Evolutionary conservation across 2,329 filamentous ascomycete genomes (phyloP), one percentile per base, ranked within the genome.

Genomic region (Colletotrichum acutatum): DNA sequence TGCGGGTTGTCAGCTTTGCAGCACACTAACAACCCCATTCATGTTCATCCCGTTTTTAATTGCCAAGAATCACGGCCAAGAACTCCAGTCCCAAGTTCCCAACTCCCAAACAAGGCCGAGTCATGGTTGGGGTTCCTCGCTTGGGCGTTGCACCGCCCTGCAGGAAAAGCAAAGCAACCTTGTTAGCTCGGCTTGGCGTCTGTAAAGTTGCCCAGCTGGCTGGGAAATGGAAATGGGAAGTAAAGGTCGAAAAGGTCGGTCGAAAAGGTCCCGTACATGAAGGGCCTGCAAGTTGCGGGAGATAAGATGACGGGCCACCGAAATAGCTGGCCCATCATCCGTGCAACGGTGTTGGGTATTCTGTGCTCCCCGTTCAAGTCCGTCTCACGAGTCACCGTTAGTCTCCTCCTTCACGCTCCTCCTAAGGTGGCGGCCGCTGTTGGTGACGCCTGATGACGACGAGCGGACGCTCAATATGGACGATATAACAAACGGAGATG

Each of bases 1-100:
- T 64, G 54, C 26, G 54, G 19, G 60, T 53, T 34, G 26, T 57
- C 16, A 14, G 19, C 22, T 32, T 46, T 37, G 22, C 46, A 54
- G 11, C n/a, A 37, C 24, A 37, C 60, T 42, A 42, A 54, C 53
- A 16, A n/a, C 57, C 52, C 58, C 53, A 68, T 69, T 34, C 58
- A 28, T 19, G 66, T 72, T 72, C 54, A 56, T 70, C 54, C 59
- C 54, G 42, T 65, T 71, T 71, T 56, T 46, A 37, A 65, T 72
- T 72, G 66, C 70, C 70, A 72, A 72, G 66, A 52, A 56, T 57
- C 26, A 49, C 54, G 26, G 53, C 58, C 59, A 68, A 64, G 53
- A 32, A 28, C 37, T 56, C 42, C 12, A 66, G 28, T 46, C 53
- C 32, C 53, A 59, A 26, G 26, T 54, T 62, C 58, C 24, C 60